Base-by-base conservation (phyloP, 345 rosid genomes). In the Brassica juncea region DNA sequence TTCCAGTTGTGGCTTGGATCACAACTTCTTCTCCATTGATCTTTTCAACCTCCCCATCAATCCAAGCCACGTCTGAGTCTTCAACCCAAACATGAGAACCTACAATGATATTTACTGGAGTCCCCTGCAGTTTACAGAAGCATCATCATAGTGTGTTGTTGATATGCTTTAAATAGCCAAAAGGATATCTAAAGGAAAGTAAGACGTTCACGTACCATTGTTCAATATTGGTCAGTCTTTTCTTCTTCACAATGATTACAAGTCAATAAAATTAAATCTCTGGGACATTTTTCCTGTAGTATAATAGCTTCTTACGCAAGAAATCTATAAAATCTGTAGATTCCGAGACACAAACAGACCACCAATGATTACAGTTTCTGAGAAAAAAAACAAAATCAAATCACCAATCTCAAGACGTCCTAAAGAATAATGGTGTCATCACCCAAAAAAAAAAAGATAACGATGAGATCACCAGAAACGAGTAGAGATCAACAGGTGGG, bases 41-140 rank as follows among this genome's bases (percentile, higher is more conserved):
- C 80, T 91, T 92, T 62, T 73, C 70, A 75, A 94, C 95, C 66
- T 66, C 79, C 49, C 99, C 99, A 77, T 90, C 93, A 79, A 88
- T 75, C 97, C 99, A 94, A 81, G 95, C 91, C 54, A 70, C 34
- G 0, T 85, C 92, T 7, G 87, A 63, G 82, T 94, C 95, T 84
- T 92, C 99, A 30, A 80, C 87, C 99, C 97, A 94, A 79, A 91
- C 92, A 27, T 94, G 91, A 81, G 99, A 94, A 68, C 99, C 95
- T 2, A 90, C 97, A 69, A 84, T 91, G 64, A 94, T 92, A 76
- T 92, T 94, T 65, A 88, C 97, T 1, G 88, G 83, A 82, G 94
- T 88, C 82, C 87, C 99, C 99, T 94, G 86, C 84, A 83, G 14
- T 76, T 66, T 47, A 47, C 66, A 6, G 14, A 62, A 5, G 62